Evolutionary conservation across 1,284 basidiomycete species (phyloP), one percentile per base, ranked within the genome.

Genomic region (Sanghuangporus baumii): DNA sequence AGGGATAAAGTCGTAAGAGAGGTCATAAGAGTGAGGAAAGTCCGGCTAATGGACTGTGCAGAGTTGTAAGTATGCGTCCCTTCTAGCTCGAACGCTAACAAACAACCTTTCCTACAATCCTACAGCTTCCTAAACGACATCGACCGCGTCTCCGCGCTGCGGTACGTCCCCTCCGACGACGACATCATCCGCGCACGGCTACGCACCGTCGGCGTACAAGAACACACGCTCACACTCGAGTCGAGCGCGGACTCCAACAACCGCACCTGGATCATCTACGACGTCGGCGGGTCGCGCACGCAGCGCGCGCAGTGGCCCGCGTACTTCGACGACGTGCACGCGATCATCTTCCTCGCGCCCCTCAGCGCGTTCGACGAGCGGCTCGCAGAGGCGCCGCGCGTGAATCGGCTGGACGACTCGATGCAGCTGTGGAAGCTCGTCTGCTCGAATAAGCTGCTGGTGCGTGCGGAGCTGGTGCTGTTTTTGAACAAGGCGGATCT

Each of bases 151-250:
- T 84, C 85, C 14, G 73, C 74, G 20, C 73, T 75, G 11, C 74
- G 74, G 60, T 91, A 89, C 69, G 78, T 83, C 65, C 88, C 89
- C 0, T 84, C 81, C 4, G 89, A 91, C 67, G 80, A 85, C 57
- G 88, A 91, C 69, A 81, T 91, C 47, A 79, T 91, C 52, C 83
- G 88, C 31, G 85, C 88, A 55, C 84, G 89, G 12, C 74, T 91
- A 40, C 72, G 76, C 43, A 78, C 76, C 5, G 63, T 76, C 38
- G 76, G 76, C 54, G 74, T 77, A 18, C 74, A 76, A 61, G 76
- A 78, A 65, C 72, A 76, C 66, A 65, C 65, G 26, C 66, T 77
- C 55, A 67, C 66, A 7, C 71, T 76, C 66, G 74, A 77, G 66
- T 69, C 68, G 18, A 66, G 64, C 46, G 56, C 60, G 5, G 51